Conservation (phyloP, 768 basidiomycete genomes). For the Fistulinella prunicolor region DNA sequence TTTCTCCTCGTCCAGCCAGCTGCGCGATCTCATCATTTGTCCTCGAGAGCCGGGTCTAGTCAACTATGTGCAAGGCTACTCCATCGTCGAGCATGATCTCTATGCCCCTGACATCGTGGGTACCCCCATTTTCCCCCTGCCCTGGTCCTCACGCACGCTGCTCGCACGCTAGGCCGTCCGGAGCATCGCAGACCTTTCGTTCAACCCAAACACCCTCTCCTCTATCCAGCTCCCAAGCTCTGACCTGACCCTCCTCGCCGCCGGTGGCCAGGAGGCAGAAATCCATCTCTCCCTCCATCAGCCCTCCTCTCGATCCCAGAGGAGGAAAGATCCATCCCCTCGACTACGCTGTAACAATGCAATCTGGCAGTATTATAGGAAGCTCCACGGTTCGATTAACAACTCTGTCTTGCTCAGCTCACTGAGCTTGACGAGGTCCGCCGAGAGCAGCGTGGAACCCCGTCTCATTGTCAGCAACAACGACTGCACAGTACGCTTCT, state of each 20-base stretch:
- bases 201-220: constrained; percentile 62
- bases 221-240: constrained; percentile 51
- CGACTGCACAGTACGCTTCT: constrained; percentile 77
- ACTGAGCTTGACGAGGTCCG: constrained; percentile 55
- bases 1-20: constrained; percentile 46
- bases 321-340: constrained; percentile 13
- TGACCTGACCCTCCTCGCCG: constrained; percentile 63
- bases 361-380: constrained; percentile 55
- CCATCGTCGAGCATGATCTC: constrained; percentile 63
- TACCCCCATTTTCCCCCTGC: constrained; percentile 15
- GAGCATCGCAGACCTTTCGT: constrained; percentile 50
- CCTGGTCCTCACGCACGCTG: constrained; percentile 11
- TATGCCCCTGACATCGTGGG: constrained; percentile 45
- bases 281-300: constrained; percentile 58
- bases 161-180: constrained; percentile 40
- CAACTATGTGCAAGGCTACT: constrained; percentile 53
- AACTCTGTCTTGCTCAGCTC: constrained; percentile 73
- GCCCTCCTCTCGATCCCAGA: constrained; percentile 23
- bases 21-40: constrained; percentile 76
- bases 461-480: constrained; percentile 85
- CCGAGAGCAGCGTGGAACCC: constrained; percentile 68
- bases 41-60: constrained; percentile 63
- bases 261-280: constrained; percentile 72
- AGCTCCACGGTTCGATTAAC: constrained; percentile 70
- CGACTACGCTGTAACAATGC: constrained; percentile 8